phyloP scores from a whole-genome alignment of 225 moss, liverwort and hornwort species.

The Climacium dendroides region DNA sequence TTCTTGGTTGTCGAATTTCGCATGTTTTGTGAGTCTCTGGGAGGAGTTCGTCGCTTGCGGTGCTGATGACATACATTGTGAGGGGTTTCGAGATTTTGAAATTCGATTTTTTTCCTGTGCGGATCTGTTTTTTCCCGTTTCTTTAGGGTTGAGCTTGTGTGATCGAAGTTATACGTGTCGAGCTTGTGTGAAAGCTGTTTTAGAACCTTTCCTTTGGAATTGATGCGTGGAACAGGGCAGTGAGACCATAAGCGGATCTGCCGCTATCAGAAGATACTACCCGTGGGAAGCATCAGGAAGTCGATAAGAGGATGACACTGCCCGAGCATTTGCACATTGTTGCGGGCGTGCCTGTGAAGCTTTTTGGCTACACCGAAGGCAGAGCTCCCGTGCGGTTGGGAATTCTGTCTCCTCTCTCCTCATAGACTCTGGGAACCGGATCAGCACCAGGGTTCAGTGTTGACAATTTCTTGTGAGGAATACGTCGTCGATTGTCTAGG shows the following conservation, averaged over 20 bases:
- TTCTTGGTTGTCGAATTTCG: background rate
- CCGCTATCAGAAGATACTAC: background rate
- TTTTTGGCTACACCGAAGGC: conserved; percentile 35
- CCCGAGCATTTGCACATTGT: conserved; percentile 53
- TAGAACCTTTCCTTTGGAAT: background rate
- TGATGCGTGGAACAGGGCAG: background rate
- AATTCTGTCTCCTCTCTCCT: background rate
- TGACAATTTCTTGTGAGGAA: background rate
- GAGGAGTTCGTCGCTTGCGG: background rate
- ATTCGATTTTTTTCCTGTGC: background rate
- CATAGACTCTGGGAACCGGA: background rate
- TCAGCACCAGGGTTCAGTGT: background rate
- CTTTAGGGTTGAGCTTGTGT: background rate
- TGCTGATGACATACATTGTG: background rate
- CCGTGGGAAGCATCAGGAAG: background rate
- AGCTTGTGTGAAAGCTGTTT: background rate
- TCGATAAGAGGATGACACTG: conserved; percentile 44
- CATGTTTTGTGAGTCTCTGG: background rate
- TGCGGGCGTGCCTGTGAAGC: conserved; percentile 37
- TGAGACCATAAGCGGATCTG: background rate
- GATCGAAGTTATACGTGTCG: background rate
- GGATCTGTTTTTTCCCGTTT: background rate
- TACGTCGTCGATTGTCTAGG: background rate
- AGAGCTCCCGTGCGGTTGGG: conserved; percentile 52
- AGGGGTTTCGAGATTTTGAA: background rate